Evolutionary conservation across 495 filamentous ascomycete species (phyloP), one percentile per base, ranked within the genome.

Genomic region (Staphylotrichum tortipilum): DNA sequence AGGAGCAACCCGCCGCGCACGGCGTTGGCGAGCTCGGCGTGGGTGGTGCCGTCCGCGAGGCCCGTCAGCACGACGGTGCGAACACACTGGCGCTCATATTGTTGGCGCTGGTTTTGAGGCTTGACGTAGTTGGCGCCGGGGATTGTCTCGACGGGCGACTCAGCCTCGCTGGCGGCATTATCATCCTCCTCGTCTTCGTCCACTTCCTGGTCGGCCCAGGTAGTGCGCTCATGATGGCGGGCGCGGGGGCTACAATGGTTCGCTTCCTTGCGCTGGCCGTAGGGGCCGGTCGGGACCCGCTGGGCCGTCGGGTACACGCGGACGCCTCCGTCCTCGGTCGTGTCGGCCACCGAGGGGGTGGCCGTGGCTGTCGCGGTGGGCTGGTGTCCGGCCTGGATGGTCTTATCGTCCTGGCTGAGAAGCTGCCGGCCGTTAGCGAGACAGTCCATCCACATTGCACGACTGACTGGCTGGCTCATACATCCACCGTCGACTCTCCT

Each of bases 1-100:
- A 89, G 60, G 6, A 94, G 62, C 55, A 76, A 69, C 1, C 88
- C 88, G 7, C 88, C 86, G 34, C 80, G 76, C 18, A 91, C 69
- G 31, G 74, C 71, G n/a, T 73, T 70, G 3, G 79, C 72, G 46
- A 91, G 73, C 53, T 91, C 86, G 37, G 70, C 69, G 53, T 88
- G 80, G 1, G 79, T 83, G 34, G 74, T 73, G 2, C 70, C 70
- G n/a, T 85, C 78, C 1, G 81, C 73, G 4, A 91, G 72, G 46
- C 82, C 81, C 40, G 69, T 67, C 26, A 88, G 68, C 29, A 78
- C 64, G 19, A 91, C 50, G 0, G 86, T 88, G 37, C 85, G 75
- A 48, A 78, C 77, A 39, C 78, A 78, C 49, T 66, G 67, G 52
- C 61, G 61, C 15, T 67, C 60, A 36, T 50, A 65, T 29, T 60